Base-by-base conservation (phyloP, 345 rosid species). In the Brassica juncea region DNA sequence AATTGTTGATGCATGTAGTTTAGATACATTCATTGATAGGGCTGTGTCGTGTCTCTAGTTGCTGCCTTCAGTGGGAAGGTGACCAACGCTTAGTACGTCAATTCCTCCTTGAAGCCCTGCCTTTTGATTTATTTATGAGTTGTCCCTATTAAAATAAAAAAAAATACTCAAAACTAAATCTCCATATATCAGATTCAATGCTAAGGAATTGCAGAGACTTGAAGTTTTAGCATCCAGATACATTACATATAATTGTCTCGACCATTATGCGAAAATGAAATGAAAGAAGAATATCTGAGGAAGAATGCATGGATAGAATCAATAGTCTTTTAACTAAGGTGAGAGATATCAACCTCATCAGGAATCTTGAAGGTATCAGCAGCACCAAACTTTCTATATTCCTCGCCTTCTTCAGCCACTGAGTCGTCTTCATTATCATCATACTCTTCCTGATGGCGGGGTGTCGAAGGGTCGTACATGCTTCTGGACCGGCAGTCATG, bases 281-380 rank as follows among this genome's bases (percentile, higher is more conserved):
- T 4, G 10, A 5, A 34, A 73, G 12, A 49, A 6, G 25, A 63
- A 23, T 59, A 49, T 67, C 1, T 0, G 11, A 70, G 32, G 57
- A 61, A 70, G 55, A 70, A 70, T 52, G 70, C 14, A 34, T 8
- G 31, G 39, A 70, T 39, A 49, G 6, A n/a, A 70, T 62, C 65
- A 9, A 44, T 3, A 59, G 62, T 73, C 82, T 10, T 27, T 64
- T 49, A 92, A 86, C 95, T 92, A 68, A 94, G 87, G 4, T 77
- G 89, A 80, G 97, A 83, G 63, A 92, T 82, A 68, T 94, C 97
- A 60, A 89, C 81, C 42, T 87, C 98, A 2, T 92, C 96, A 15
- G 97, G 94, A 72, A 94, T 81, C 84, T 62, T 94, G 86, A 94
- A 94, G 63, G 99, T 91, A 31, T 91, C 89, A 1, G 99, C 97